These are phyloP conservation scores for Penicillium thymicola DNA, from an alignment of 2,329 filamentous ascomycete genomes.

Conservation along the genomic window DNA sequence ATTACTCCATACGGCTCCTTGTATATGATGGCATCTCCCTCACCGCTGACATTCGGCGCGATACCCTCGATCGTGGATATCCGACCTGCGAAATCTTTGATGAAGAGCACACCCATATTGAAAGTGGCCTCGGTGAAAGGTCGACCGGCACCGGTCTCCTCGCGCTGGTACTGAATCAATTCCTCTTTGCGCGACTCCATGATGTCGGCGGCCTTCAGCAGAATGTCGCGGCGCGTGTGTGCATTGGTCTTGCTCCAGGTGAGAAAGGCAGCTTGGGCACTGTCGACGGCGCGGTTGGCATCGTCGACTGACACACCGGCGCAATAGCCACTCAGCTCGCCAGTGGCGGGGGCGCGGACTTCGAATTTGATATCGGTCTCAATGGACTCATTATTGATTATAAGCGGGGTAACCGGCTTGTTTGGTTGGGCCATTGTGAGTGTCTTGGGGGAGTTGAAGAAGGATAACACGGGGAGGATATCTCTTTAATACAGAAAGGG, in stretches of 20 bases:
- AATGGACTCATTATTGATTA: constrained; percentile 45
- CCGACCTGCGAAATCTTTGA: constrained; percentile 53
- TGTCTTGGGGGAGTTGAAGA: not conserved
- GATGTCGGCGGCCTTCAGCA: constrained; percentile 45
- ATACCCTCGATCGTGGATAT: constrained; percentile 48
- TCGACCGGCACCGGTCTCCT: constrained; percentile 54
- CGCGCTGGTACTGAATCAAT: constrained; percentile 56
- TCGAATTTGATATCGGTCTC: constrained; percentile 41
- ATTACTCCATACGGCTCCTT: constrained; percentile 78
- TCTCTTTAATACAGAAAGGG: not conserved
- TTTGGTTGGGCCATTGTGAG: constrained; percentile 14
- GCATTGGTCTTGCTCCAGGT: constrained; percentile 65
- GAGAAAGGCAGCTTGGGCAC: constrained; percentile 66
- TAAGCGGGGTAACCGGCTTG: constrained; percentile 35
- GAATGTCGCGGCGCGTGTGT: constrained; percentile 62
- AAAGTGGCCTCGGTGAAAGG: constrained; percentile 38
- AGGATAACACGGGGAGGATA: not conserved
- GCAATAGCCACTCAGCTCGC: constrained; percentile 54
- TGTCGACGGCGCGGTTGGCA: constrained; percentile 54
- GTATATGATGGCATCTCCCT: constrained; percentile 60
- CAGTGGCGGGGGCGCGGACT: constrained; percentile 55
- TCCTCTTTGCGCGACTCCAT: constrained; percentile 58
- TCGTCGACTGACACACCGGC: constrained; percentile 57
- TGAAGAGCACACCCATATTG: constrained; percentile 31
- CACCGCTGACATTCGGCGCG: constrained; percentile 48